These are phyloP conservation scores for Metarhizium brunneum DNA, from an alignment of 2,329 filamentous ascomycete genomes.

Conservation along the genomic window DNA sequence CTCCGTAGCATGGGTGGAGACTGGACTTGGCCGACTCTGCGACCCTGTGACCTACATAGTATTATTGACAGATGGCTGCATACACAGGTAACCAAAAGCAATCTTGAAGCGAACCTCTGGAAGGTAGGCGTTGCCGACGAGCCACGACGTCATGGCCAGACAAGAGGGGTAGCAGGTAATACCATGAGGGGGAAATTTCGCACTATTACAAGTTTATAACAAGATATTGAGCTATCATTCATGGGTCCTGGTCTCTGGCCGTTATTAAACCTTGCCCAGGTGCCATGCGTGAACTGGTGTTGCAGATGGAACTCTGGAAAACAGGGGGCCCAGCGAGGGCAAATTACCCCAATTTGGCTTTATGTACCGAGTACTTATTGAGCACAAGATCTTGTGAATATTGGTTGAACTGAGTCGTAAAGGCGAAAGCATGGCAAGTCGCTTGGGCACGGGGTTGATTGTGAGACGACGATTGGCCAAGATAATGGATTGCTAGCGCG, in stretches of 20 bases:
- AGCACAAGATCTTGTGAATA: not conserved
- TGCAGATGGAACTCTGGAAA: not conserved
- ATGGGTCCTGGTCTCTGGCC: not conserved
- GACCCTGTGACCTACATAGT: not conserved
- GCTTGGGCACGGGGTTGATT: conserved; percentile 20
- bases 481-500: not conserved
- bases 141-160: too few species aligned
- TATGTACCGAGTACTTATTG: not conserved
- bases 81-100: too few species aligned
- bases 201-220: too few species aligned
- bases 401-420: not conserved
- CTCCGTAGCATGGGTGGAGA: not conserved
- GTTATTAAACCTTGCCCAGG: not conserved
- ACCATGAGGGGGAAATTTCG: too few species aligned
- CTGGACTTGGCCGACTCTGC: not conserved
- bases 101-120: too few species aligned
- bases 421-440: not conserved
- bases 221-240: too few species aligned
- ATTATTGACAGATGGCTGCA: too few species aligned
- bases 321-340: not conserved
- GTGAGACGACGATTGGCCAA: conserved; percentile 19
- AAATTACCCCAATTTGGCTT: not conserved
- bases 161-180: too few species aligned
- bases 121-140: too few species aligned
- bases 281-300: not conserved